Percentiles rank a stretch among this genome's conserved stretches.
These are phyloP conservation scores for Massariosphaeria phaeospora DNA, from an alignment of 495 filamentous ascomycete genomes.

Conservation along the genomic window DNA sequence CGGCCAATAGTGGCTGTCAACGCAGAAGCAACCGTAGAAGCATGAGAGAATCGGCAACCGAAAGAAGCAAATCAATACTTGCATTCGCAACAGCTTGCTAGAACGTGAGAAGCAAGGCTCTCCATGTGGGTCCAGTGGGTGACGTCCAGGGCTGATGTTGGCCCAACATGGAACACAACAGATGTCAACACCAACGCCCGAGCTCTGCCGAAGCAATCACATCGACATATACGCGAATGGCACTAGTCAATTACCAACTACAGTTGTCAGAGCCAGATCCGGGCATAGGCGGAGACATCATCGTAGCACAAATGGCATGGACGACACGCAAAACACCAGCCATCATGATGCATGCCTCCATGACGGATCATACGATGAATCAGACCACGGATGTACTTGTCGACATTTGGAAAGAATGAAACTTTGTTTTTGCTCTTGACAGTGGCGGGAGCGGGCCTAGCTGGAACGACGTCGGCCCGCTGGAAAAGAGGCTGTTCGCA, in stretches of 20 bases:
- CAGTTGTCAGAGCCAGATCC: neutral
- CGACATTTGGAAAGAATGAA: neutral
- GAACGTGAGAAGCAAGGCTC: no score
- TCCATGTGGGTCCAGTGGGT: neutral
- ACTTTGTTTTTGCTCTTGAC: neutral
- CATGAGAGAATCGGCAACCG: no score
- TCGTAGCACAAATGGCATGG: conserved; percentile 1
- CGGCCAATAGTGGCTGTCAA: no score
- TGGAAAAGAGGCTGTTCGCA: no score
- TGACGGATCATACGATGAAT: conserved; percentile 12
- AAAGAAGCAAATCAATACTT: no score
- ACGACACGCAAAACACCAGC: neutral
- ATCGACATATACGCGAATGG: neutral
- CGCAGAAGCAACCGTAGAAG: no score
- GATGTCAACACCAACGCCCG: neutral
- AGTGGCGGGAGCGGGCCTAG: no score
- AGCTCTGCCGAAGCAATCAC: conserved; percentile 9
- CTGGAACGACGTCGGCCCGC: no score
- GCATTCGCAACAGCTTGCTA: no score
- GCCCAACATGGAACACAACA: neutral
- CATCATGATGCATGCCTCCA: neutral
- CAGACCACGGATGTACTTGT: neutral
- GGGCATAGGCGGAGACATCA: neutral
- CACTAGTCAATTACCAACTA: neutral
- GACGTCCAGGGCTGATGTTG: neutral